Conservation (phyloP, 352 stramenopile species). For the Phytopythium sindhum region DNA sequence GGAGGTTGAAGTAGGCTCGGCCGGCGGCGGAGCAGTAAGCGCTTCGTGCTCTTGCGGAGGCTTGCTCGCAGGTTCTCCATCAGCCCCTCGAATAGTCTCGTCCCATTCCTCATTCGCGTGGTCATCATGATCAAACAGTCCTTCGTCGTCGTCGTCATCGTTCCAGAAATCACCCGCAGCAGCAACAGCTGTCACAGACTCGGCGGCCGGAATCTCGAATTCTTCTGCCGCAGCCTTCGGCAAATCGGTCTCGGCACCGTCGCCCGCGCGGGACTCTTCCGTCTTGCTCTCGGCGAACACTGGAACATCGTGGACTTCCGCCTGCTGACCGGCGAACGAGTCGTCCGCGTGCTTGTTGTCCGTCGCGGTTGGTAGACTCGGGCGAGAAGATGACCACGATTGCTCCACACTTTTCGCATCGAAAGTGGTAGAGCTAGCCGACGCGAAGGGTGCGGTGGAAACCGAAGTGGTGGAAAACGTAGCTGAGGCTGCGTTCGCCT, state of each 20-base stretch:
- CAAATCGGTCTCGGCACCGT: not conserved
- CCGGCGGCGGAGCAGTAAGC: not conserved
- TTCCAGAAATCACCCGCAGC: conserved; percentile 6
- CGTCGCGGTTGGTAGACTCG: not conserved
- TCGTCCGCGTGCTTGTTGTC: not conserved
- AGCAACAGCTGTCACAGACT: not conserved
- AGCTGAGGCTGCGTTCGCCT: not conserved
- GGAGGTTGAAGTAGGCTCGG: not conserved
- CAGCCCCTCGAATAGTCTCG: not conserved
- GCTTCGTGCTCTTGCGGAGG: not conserved
- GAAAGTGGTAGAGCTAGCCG: not conserved
- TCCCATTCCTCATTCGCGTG: conserved; percentile 7
- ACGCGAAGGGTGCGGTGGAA: not conserved
- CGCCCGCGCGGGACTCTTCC: not conserved
- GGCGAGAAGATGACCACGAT: conserved; percentile 4
- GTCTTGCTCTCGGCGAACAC: conserved; percentile 9
- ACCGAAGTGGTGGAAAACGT: not conserved
- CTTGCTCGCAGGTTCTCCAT: not conserved
- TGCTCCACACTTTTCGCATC: not conserved
- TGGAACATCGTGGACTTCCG: not conserved
- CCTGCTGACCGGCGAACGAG: too few species aligned
- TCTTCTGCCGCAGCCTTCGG: not conserved
- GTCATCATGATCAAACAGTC: conserved; percentile 7
- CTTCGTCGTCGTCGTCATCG: conserved; percentile 6
- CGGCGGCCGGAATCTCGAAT: conserved; percentile 4